Evolutionary conservation across 2,329 filamentous ascomycete species (phyloP).

Genomic region (Scedosporium boydii): DNA sequence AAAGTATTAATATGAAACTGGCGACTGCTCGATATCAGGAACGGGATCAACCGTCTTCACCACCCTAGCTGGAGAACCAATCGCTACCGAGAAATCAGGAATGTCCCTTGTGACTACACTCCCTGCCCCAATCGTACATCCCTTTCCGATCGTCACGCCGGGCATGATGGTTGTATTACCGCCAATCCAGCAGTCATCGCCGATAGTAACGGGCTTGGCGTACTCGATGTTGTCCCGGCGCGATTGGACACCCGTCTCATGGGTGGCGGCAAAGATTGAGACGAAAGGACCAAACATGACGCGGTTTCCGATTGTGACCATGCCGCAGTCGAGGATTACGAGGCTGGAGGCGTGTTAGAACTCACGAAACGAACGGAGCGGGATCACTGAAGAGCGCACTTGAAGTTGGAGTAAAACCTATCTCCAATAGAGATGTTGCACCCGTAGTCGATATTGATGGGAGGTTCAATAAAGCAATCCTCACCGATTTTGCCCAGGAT

Average conservation of each 20-base stretch:
- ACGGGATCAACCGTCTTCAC: conserved; percentile 34
- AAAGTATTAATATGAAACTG: too few species aligned
- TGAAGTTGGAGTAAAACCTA: conserved; percentile 51
- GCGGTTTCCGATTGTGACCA: conserved; percentile 59
- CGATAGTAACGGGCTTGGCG: conserved; percentile 35
- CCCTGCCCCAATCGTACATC: conserved; percentile 39
- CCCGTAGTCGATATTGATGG: conserved; percentile 55
- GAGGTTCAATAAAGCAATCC: conserved; percentile 49
- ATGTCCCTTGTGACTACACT: conserved; percentile 40
- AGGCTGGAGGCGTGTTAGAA: conserved; percentile 20
- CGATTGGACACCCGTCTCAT: conserved; percentile 53
- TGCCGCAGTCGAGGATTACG: conserved; percentile 64
- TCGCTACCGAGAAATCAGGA: conserved; percentile 36
- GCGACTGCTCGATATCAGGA: conserved; percentile 14
- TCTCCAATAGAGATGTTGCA: conserved; percentile 54
- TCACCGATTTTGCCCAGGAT: conserved; percentile 41
- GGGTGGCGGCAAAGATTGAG: conserved; percentile 59
- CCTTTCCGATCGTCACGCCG: conserved; percentile 42
- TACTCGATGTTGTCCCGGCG: conserved; percentile 38
- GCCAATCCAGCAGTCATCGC: conserved; percentile 47
- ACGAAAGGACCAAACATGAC: conserved; percentile 66
- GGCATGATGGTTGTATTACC: conserved; percentile 39
- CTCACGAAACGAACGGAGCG: background rate
- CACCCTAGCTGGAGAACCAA: conserved; percentile 38
- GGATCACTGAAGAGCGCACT: conserved; percentile 13